Conservation (phyloP, 2,329 filamentous ascomycete genomes). For the Botrytis tulipae region DNA sequence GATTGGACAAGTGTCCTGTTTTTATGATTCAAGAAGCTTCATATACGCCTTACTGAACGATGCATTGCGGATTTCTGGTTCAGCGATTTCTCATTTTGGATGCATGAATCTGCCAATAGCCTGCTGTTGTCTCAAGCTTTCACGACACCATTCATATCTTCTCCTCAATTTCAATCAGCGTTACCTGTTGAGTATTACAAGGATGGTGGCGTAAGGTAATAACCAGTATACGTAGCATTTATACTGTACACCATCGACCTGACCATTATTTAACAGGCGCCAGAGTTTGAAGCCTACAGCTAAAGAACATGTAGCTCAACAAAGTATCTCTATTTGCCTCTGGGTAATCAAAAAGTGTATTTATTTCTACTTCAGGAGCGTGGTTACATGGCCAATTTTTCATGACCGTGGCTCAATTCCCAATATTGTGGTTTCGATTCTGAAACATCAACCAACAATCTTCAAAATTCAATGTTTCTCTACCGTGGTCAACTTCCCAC, state of each 20-base stretch:
- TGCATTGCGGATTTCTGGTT: not conserved
- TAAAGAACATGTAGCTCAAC: not conserved
- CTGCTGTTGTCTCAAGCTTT: not conserved
- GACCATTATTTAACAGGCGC: not conserved
- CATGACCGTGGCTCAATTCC: not conserved
- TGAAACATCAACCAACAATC: not conserved
- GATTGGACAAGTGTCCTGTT: not conserved
- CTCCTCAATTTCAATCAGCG: not conserved
- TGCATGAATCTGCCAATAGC: not conserved
- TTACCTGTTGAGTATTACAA: not conserved
- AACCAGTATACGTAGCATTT: not conserved
- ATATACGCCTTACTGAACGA: not conserved
- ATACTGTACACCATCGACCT: not conserved
- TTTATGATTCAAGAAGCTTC: not conserved
- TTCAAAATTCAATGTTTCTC: not conserved
- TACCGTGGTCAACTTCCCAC: not conserved
- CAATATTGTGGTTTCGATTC: not conserved
- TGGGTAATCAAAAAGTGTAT: not conserved
- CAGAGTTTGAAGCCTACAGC: not conserved
- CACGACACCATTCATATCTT: not conserved
- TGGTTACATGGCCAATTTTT: not conserved
- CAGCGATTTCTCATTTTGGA: not conserved
- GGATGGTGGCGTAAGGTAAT: no score
- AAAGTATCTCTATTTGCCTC: not conserved
- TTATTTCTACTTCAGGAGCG: not conserved